Evolutionary conservation across 2,329 filamentous ascomycete species (phyloP), one percentile per base, ranked within the genome.

Genomic region (Neofusicoccum cordaticola): DNA sequence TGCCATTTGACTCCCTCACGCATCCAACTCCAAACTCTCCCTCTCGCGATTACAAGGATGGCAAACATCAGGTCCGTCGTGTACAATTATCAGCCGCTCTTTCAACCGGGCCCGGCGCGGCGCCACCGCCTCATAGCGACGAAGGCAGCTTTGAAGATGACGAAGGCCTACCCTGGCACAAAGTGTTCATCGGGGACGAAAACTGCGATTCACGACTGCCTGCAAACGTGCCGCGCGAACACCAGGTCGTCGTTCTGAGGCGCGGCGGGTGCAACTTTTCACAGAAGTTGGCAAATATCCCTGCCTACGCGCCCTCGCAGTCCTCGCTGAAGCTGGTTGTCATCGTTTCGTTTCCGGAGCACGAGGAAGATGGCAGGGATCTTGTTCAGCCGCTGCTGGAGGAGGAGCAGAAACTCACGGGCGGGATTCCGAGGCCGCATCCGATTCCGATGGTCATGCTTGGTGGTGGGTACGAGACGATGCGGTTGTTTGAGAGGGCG

Each of bases 191-290:
- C 19, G 89, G 76, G 56, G 89, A 83, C 63, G 80, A 90, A 15
- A 85, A 88, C 9, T 95, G 94, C 75, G 80, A 83, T 65, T 79
- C 81, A 65, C 76, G 83, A 66, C 77, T 92, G 62, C 76, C 86
- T 12, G 70, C 81, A 1, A 75, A 80, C 7, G 76, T 88, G 2
- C 82, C 81, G 0, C 81, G 80, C 45, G 78, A 75, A 1, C 78
- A 96, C 77, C 89, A 97, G 60, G 82, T 98, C 66, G 88, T 99
- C 66, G 85, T 97, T 57, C 83, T 98, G 70, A 88, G 86, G 34
- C 88, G 95, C 5, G 94, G 95, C 44, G 88, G 87, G 0, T 99
- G 95, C 79, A 90, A 85, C 27, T 98, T 98, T 76, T 89, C 86
- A 41, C 80, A 89, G 34, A 99, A 99, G 76, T 80, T 98, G 0